Evolutionary conservation across 805 yeast species (phyloP).

Genomic region (Candida qinlingensis): DNA sequence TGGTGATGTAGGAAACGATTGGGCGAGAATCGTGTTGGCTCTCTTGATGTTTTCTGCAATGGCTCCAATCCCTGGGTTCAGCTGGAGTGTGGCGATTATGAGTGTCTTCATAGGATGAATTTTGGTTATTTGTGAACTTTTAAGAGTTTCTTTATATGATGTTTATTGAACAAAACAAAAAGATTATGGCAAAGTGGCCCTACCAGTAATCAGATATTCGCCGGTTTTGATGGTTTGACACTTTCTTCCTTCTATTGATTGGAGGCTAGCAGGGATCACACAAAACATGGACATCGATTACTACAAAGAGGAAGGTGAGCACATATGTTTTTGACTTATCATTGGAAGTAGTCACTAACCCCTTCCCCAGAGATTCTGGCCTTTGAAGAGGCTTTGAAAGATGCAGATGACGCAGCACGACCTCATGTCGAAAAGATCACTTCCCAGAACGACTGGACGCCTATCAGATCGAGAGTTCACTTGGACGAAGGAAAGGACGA

Average conservation of each 20-base stretch:
- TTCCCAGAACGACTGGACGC: constrained; percentile 44
- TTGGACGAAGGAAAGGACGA: constrained; percentile 19
- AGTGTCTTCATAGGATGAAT: constrained; percentile 28
- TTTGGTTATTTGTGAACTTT: constrained; percentile 22
- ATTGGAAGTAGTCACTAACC: too few species aligned
- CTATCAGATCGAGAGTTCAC: constrained; percentile 27
- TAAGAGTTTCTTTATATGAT: not conserved
- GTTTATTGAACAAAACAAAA: not conserved
- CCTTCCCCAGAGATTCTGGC: constrained; percentile 27
- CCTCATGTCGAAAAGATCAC: constrained; percentile 30
- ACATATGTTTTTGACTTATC: not conserved
- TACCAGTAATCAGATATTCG: not conserved
- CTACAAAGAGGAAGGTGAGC: constrained; percentile 24
- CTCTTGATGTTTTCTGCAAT: constrained; percentile 46
- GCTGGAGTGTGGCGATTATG: constrained; percentile 60
- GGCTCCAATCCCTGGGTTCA: constrained; percentile 60
- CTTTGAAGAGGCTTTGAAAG: constrained; percentile 31
- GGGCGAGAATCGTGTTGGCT: constrained; percentile 30
- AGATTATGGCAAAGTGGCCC: not conserved
- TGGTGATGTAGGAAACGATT: constrained; percentile 18
- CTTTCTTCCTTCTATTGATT: too few species aligned
- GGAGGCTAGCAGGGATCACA: too few species aligned
- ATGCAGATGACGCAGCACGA: constrained; percentile 7
- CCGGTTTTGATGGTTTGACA: too few species aligned
- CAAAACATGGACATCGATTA: constrained; percentile 24